These are phyloP conservation scores for Yamadazyma phyllophila DNA, from an alignment of 805 yeast species.

Conservation along the genomic window DNA sequence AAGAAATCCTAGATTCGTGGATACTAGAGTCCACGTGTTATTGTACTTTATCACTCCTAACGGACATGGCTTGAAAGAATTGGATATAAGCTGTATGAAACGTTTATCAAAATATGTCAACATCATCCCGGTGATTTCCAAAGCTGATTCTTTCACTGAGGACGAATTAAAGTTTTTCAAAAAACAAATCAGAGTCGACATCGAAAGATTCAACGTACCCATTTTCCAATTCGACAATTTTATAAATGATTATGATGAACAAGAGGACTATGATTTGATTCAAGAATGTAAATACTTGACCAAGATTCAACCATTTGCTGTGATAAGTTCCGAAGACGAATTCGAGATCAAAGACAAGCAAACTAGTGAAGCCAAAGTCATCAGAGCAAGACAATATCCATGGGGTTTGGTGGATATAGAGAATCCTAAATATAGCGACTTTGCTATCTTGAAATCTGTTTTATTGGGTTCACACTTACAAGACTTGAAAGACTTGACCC, in stretches of 20 bases:
- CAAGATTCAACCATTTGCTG: slow-evolving; percentile 71
- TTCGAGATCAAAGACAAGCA: slow-evolving; percentile 37
- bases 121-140: slow-evolving; percentile 77
- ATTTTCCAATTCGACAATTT: slow-evolving; percentile 66
- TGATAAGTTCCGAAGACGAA: slow-evolving; percentile 62
- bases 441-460: slow-evolving; percentile 61
- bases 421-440: slow-evolving; percentile 52
- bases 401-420: slow-evolving; percentile 68
- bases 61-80: slow-evolving; percentile 76
- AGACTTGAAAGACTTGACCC: slow-evolving; percentile 79
- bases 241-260: slow-evolving; percentile 55
- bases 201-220: slow-evolving; percentile 69
- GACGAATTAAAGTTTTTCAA: slow-evolving; percentile 63
- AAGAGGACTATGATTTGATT: slow-evolving; percentile 71
- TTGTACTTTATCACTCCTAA: slow-evolving; percentile 76
- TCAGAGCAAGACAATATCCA: slow-evolving; percentile 67
- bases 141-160: slow-evolving; percentile 75
- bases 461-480: slow-evolving; percentile 80
- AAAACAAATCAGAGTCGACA: slow-evolving; percentile 56
- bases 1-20: slow-evolving; percentile 81
- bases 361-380: slow-evolving; percentile 44
- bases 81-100: slow-evolving; percentile 73
- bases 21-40: slow-evolving; percentile 74
- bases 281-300: slow-evolving; percentile 66
- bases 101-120: slow-evolving; percentile 70